Evolutionary conservation across 2,329 filamentous ascomycete species (phyloP).

Genomic region (Beauveria scarabaeidicola): DNA sequence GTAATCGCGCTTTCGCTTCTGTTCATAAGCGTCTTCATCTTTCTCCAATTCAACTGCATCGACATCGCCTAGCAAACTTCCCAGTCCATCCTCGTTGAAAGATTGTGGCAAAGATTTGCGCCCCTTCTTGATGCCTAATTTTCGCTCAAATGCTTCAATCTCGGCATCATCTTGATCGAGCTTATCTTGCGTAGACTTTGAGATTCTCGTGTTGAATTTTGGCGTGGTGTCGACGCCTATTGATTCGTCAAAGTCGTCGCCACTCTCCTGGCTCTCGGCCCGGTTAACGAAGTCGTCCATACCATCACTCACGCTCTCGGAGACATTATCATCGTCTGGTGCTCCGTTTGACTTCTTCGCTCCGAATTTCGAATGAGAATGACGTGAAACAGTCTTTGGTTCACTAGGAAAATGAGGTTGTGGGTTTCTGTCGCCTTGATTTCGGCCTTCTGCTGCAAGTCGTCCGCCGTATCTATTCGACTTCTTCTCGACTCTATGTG

Average conservation of each 20-base stretch:
- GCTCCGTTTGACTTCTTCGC: neutral
- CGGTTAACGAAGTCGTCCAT: conserved; percentile 9
- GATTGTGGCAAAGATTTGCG: conserved; percentile 65
- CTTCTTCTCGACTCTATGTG: conserved; percentile 55
- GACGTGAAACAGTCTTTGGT: conserved; percentile 1
- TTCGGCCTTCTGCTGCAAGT: conserved; percentile 12
- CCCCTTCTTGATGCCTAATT: conserved; percentile 68
- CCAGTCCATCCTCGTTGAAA: conserved; percentile 76
- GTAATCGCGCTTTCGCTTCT: conserved; percentile 51
- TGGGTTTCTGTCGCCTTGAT: conserved; percentile 12
- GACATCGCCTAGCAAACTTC: conserved; percentile 64
- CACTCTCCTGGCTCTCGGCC: conserved; percentile 16
- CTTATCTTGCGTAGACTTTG: conserved; percentile 45
- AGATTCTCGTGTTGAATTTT: conserved; percentile 20
- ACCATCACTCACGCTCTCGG: neutral
- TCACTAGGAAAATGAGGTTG: neutral
- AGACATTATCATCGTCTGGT: conserved; percentile 2
- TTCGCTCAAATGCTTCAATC: conserved; percentile 80
- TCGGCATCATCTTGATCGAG: conserved; percentile 78
- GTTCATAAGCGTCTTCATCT: conserved; percentile 47
- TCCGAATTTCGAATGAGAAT: neutral
- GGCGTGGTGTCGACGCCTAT: conserved; percentile 17
- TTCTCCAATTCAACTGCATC: conserved; percentile 36
- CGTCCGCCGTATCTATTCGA: conserved; percentile 22
- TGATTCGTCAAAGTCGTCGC: conserved; percentile 17